Conservation (phyloP, 148 eudicot genomes). For the Camellia lanceoleosa region DNA sequence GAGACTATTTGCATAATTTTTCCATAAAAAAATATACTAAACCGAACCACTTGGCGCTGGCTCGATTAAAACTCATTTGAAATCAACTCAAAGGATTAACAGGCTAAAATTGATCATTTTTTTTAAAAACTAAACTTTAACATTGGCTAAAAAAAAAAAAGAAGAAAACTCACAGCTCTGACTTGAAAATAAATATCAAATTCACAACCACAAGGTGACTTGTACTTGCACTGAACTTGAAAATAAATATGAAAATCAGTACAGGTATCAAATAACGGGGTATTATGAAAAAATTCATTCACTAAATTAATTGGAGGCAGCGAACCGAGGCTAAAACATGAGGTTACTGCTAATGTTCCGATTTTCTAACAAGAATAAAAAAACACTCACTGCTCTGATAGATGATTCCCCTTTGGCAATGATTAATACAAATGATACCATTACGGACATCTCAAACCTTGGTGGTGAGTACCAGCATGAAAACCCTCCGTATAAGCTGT, state of each 20-base stretch:
- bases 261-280: too few species aligned
- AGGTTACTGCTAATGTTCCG: not conserved
- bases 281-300: not conserved
- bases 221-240: not conserved
- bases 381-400: not conserved
- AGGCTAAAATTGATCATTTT: too few species aligned
- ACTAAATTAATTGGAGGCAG: not conserved
- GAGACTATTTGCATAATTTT: too few species aligned
- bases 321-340: not conserved
- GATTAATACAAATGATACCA: not conserved
- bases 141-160: too few species aligned
- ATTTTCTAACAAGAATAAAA: not conserved
- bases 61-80: too few species aligned
- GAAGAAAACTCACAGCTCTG: too few species aligned
- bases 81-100: too few species aligned
- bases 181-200: not conserved
- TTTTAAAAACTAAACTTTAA: too few species aligned
- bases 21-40: too few species aligned
- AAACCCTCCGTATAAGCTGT: constrained; percentile 77
- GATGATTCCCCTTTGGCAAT: not conserved
- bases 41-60: too few species aligned
- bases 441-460: constrained; percentile 22
- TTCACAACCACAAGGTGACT: not conserved
- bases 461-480: constrained; percentile 41
- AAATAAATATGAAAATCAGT: not conserved